Percentiles rank a stretch among this genome's conserved stretches.
phyloP scores from a whole-genome alignment of 73 alveolate genomes.

The Uronychia setigera region DNA sequence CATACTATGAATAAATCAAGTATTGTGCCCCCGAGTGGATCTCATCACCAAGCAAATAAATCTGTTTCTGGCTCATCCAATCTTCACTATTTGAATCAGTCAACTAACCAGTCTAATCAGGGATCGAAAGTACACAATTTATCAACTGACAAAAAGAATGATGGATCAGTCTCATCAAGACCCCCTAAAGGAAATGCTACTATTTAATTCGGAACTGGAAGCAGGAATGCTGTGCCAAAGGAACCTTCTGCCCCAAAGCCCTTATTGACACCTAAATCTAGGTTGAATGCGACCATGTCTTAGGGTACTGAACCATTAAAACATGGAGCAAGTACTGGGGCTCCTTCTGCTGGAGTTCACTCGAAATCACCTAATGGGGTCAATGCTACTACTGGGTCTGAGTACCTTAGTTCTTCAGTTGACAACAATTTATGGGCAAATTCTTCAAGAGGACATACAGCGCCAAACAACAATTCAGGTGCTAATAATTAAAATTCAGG shows the following conservation, averaged over 20 bases:
- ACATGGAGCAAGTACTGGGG: not conserved
- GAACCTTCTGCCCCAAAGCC: not conserved
- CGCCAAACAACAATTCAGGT: not conserved
- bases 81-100: not conserved
- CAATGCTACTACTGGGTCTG: not conserved
- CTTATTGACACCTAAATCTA: slow-evolving; percentile 6
- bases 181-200: slow-evolving; percentile 10
- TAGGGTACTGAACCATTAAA: not conserved
- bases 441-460: not conserved
- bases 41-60: not conserved
- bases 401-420: not conserved
- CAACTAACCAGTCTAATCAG: no score
- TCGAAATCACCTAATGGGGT: not conserved
- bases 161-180: not conserved
- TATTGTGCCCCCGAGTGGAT: not conserved
- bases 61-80: not conserved
- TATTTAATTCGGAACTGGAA: not conserved
- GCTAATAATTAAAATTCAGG: no score
- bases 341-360: not conserved
- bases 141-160: not conserved
- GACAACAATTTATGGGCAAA: not conserved
- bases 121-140: not conserved
- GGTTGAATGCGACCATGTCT: not conserved
- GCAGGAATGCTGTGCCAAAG: not conserved
- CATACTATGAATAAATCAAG: not conserved